These are phyloP conservation scores for Fusarium fracticaudum DNA, from an alignment of 2,329 filamentous ascomycete genomes.

Conservation along the genomic window DNA sequence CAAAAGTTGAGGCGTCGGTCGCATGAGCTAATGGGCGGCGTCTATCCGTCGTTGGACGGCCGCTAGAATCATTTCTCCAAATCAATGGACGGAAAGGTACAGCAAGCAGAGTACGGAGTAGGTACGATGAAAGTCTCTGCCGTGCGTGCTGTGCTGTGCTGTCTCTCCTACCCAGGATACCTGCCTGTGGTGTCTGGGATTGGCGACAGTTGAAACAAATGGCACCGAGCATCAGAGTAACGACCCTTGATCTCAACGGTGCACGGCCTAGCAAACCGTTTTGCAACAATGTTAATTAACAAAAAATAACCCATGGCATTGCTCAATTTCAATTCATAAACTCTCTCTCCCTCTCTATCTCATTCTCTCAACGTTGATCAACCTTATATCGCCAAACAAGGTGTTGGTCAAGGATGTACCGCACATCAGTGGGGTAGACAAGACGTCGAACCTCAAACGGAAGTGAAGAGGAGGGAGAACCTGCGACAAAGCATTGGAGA, in stretches of 20 bases:
- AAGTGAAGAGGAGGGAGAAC: not conserved
- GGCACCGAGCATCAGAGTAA: slow-evolving; percentile 24
- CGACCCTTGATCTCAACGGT: slow-evolving; percentile 16
- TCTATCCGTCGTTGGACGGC: slow-evolving; percentile 35
- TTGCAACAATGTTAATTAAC: not conserved
- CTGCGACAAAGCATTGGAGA: slow-evolving; percentile 24
- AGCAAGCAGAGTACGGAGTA: not conserved
- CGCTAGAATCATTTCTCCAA: slow-evolving; percentile 21
- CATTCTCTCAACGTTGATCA: slow-evolving; percentile 6
- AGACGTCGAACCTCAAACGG: slow-evolving; percentile 12
- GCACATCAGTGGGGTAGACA: slow-evolving; percentile 27
- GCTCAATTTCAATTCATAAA: slow-evolving; percentile 13
- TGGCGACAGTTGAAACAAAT: slow-evolving; percentile 35
- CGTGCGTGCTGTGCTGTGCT: not conserved
- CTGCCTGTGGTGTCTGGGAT: slow-evolving; percentile 22
- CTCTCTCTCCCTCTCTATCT: not conserved
- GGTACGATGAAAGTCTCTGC: not conserved
- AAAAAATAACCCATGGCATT: not conserved
- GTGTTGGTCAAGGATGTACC: slow-evolving; percentile 21
- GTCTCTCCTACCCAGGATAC: slow-evolving; percentile 15
- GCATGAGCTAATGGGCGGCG: slow-evolving; percentile 29
- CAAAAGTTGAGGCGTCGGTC: slow-evolving; percentile 33
- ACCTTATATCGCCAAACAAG: slow-evolving; percentile 18
- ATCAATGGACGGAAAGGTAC: not conserved
- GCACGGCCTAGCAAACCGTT: slow-evolving; percentile 23